These are phyloP conservation scores for Fragosphaeria purpurea DNA, from an alignment of 2,329 filamentous ascomycete species.

Conservation along the genomic window DNA sequence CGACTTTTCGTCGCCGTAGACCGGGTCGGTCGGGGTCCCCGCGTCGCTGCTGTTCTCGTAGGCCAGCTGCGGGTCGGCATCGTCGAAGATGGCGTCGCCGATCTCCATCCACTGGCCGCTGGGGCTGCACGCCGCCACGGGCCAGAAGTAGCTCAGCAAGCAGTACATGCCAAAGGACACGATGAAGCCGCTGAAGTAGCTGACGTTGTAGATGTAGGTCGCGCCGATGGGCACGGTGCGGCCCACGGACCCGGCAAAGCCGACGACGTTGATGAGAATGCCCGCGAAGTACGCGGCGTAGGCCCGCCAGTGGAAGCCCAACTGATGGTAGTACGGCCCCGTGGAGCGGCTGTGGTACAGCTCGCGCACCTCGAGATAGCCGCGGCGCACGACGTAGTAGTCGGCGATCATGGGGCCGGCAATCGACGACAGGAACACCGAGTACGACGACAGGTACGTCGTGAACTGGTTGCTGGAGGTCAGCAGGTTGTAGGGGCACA, in stretches of 20 bases:
- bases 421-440: constrained; percentile 87
- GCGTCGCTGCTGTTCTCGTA: constrained; percentile 21
- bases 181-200: constrained; percentile 80
- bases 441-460: constrained; percentile 84
- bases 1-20: no score
- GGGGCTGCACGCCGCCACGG: constrained; percentile 64
- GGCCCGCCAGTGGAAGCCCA: constrained; percentile 71
- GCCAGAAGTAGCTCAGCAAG: constrained; percentile 55
- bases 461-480: constrained; percentile 72
- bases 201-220: constrained; percentile 78
- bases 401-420: constrained; percentile 84
- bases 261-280: constrained; percentile 83
- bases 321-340: constrained; percentile 64
- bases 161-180: constrained; percentile 61
- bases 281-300: constrained; percentile 75
- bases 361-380: constrained; percentile 68
- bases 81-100: constrained; percentile 43
- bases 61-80: constrained; percentile 41
- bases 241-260: constrained; percentile 76
- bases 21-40: no score
- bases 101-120: constrained; percentile 61
- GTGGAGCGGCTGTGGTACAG: constrained; percentile 63
- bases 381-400: constrained; percentile 77
- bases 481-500: constrained; percentile 80
- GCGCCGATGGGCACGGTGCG: constrained; percentile 63